Conservation (phyloP, 192 early-diverging fungal species). For the Backusella sp. region DNA sequence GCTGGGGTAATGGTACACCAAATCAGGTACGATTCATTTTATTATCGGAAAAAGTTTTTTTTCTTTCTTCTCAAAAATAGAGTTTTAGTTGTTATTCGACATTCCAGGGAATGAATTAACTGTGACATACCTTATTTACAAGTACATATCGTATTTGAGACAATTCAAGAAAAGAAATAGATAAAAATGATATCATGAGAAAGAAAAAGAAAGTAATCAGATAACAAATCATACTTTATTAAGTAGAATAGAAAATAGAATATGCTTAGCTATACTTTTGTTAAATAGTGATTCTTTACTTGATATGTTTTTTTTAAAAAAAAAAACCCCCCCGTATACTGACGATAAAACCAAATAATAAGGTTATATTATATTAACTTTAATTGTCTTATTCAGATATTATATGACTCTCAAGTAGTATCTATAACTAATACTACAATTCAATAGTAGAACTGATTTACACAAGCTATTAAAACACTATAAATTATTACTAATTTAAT, state of each 20-base stretch:
- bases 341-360: too few species aligned
- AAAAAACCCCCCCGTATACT: too few species aligned
- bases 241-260: too few species aligned
- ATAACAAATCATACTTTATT: neutral
- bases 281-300: too few species aligned
- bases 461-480: neutral
- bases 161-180: neutral
- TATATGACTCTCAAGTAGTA: neutral
- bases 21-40: neutral
- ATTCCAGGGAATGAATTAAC: neutral
- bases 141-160: neutral
- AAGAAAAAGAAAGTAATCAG: neutral
- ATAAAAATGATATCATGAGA: neutral
- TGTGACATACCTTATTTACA: neutral
- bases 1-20: neutral
- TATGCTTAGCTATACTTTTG: too few species aligned
- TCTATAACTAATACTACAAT: neutral
- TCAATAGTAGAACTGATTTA: neutral
- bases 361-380: too few species aligned
- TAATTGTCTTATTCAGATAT: too few species aligned
- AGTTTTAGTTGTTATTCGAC: neutral
- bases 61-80: neutral
- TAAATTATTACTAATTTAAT: neutral
- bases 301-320: too few species aligned
- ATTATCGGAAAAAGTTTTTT: neutral